These are phyloP conservation scores for Kernera saxatilis DNA, from an alignment of 345 rosid species.

Conservation along the genomic window DNA sequence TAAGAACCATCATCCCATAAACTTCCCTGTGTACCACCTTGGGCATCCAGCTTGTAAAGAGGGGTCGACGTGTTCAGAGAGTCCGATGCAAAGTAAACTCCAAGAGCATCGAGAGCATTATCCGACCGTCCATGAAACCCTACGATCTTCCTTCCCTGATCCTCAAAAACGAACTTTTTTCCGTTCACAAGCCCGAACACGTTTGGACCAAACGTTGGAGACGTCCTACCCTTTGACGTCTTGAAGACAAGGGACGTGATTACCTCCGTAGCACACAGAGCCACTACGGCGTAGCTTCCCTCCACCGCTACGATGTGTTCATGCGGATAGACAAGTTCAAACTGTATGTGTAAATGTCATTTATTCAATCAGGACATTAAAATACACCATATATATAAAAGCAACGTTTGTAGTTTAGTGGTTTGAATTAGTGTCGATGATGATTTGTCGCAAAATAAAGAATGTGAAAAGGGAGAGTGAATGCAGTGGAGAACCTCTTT, in stretches of 20 bases:
- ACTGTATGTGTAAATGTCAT: conserved; percentile 1
- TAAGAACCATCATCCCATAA: conserved; percentile 24
- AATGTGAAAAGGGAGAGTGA: too few relatives aligned
- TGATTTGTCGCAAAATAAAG: too few relatives aligned
- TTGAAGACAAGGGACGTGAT: conserved; percentile 13
- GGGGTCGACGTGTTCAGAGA: not conserved
- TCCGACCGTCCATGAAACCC: conserved; percentile 19
- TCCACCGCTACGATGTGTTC: conserved; percentile 21
- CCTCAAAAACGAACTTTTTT: conserved; percentile 9
- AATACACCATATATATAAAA: not conserved
- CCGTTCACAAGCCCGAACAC: not conserved
- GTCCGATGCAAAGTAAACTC: not conserved
- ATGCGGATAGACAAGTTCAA: not conserved
- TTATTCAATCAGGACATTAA: too few relatives aligned
- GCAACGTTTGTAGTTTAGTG: too few relatives aligned
- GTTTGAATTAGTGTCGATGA: too few relatives aligned
- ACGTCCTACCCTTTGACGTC: conserved; percentile 21
- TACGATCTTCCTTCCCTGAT: conserved; percentile 10
- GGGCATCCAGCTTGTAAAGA: conserved; percentile 19
- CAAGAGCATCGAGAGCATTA: conserved; percentile 13
- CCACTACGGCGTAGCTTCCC: conserved; percentile 9
- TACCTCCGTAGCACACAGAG: not conserved
- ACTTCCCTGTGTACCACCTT: conserved; percentile 9
- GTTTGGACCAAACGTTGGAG: conserved; percentile 20
- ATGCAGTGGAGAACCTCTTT: conserved; percentile 17